phyloP scores from a whole-genome alignment of 176 grass and related monocot species.

The Canna indica region DNA sequence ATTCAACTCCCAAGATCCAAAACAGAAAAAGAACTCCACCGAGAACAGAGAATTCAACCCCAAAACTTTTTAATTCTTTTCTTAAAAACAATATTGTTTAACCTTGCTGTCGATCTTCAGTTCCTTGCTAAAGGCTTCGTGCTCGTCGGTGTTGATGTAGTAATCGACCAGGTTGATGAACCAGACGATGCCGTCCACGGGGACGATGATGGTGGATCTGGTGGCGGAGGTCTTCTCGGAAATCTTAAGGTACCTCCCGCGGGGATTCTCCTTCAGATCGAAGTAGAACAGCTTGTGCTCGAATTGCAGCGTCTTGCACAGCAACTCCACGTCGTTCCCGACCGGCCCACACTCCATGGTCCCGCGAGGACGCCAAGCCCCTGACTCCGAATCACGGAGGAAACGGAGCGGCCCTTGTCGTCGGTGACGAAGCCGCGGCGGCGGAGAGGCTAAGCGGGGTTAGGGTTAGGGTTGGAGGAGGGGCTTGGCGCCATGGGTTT shows the following conservation, averaged over 20 bases:
- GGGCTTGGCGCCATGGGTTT: too few relatives aligned
- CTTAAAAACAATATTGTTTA: too few relatives aligned
- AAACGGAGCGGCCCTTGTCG: too few relatives aligned
- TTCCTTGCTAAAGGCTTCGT: slow-evolving; percentile 89
- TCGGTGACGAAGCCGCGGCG: too few relatives aligned
- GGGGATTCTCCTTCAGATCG: slow-evolving; percentile 96
- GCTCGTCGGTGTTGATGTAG: slow-evolving; percentile 88
- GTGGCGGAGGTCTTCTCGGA: slow-evolving; percentile 89
- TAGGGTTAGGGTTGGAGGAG: too few relatives aligned
- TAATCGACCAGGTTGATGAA: slow-evolving; percentile 90
- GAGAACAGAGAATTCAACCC: too few relatives aligned
- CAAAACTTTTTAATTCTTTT: too few relatives aligned
- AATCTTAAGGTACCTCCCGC: slow-evolving; percentile 96
- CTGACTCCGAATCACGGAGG: too few relatives aligned
- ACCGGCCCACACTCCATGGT: slow-evolving; percentile 25
- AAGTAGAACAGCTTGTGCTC: slow-evolving; percentile 99
- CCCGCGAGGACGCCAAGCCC: too few relatives aligned
- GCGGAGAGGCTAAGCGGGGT: too few relatives aligned
- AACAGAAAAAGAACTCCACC: too few relatives aligned
- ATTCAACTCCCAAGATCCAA: too few relatives aligned
- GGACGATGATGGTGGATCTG: slow-evolving; percentile 93
- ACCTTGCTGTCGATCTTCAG: slow-evolving; percentile 91
- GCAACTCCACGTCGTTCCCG: slow-evolving; percentile 80
- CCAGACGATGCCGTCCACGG: slow-evolving; percentile 70
- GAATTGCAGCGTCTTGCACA: slow-evolving; percentile 97